These are phyloP conservation scores for Voacanga thouarsii DNA, from an alignment of 257 asterid genomes.

Conservation along the genomic window DNA sequence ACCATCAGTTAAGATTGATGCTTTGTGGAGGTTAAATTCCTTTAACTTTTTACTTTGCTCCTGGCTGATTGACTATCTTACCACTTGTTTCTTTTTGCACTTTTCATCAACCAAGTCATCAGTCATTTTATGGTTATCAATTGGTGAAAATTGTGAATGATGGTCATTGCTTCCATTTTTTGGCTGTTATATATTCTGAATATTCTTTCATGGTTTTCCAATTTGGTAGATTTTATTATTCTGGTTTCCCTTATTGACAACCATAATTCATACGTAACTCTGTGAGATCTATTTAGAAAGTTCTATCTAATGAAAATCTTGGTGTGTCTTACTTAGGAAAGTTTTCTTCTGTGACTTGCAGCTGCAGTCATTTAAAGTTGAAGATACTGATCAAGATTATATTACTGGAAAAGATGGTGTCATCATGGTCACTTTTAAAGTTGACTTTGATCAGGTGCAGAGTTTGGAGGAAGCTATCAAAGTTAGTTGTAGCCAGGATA, in stretches of 20 bases:
- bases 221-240: background rate
- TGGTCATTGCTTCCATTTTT: background rate
- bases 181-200: background rate
- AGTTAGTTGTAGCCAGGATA: slow-evolving; percentile 71
- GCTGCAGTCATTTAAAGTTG: slow-evolving; percentile 83
- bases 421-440: slow-evolving; percentile 74
- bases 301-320: background rate
- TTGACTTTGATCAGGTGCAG: slow-evolving; percentile 69
- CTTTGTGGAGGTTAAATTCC: too few relatives aligned
- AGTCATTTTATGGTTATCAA: background rate
- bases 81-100: background rate
- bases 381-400: slow-evolving; percentile 92
- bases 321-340: background rate
- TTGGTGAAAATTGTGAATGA: background rate
- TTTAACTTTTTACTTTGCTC: background rate
- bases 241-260: background rate
- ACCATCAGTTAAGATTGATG: slow-evolving; percentile 67
- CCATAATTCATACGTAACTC: background rate
- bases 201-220: background rate
- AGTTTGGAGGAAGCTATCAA: slow-evolving; percentile 82
- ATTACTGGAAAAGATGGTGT: slow-evolving; percentile 82
- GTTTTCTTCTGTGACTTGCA: slow-evolving; percentile 29
- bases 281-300: background rate
- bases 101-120: background rate
- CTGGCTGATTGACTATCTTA: background rate